These are phyloP conservation scores for Phaeosphaeriaceae sp. DNA, from an alignment of 2,329 filamentous ascomycete genomes.

Conservation along the genomic window DNA sequence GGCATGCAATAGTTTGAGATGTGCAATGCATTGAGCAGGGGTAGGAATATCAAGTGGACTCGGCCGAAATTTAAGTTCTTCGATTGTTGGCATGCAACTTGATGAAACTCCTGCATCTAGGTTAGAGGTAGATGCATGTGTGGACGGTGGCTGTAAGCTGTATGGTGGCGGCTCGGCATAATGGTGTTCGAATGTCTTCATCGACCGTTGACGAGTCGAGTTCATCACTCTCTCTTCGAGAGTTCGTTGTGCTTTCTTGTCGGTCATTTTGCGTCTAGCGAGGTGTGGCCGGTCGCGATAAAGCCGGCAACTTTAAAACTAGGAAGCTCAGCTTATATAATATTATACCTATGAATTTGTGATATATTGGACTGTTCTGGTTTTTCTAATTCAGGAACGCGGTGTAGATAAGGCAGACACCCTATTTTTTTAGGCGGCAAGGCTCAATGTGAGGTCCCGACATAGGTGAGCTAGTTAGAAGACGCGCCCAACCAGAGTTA, in stretches of 20 bases:
- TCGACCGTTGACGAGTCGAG: slow-evolving; percentile 1
- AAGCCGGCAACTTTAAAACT: neutral
- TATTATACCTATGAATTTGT: too few species aligned
- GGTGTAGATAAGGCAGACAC: slow-evolving; percentile 7
- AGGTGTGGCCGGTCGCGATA: neutral
- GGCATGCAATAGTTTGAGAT: slow-evolving; percentile 74
- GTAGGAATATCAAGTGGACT: slow-evolving; percentile 51
- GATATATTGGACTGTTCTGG: too few species aligned
- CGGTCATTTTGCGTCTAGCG: neutral
- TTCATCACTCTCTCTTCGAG: slow-evolving; percentile 13
- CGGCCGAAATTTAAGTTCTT: slow-evolving; percentile 41
- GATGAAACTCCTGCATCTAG: neutral
- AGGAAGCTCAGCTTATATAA: neutral
- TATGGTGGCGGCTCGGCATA: slow-evolving; percentile 19
- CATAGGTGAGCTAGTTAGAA: too few species aligned
- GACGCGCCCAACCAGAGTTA: slow-evolving; percentile 1
- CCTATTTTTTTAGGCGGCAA: too few species aligned
- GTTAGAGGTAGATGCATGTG: slow-evolving; percentile 1
- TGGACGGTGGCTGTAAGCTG: slow-evolving; percentile 9
- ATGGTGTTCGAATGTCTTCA: slow-evolving; percentile 8
- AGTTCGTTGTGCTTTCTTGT: slow-evolving; percentile 9
- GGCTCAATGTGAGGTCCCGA: slow-evolving; percentile 1
- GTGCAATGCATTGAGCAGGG: slow-evolving; percentile 68
- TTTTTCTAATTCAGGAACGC: slow-evolving; percentile 6
- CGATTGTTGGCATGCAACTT: neutral